Evolutionary conservation across 495 filamentous ascomycete genomes (phyloP), one percentile per base, ranked within the genome.

Genomic region (Neurospora terricola): DNA sequence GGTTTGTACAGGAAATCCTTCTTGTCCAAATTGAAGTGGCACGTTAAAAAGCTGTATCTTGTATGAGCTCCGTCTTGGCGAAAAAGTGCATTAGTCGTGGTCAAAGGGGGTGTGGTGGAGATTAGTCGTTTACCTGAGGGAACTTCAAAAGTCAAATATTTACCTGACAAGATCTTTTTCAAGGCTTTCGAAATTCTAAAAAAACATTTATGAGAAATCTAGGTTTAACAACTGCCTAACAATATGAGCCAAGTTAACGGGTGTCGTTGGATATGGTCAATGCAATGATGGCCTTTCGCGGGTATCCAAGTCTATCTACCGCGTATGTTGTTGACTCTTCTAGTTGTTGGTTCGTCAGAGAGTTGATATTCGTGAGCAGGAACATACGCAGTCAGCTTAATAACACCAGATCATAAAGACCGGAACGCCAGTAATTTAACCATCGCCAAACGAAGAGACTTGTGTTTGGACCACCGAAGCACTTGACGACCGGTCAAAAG

Each of bases 11-110:
- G 0, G 0, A 54, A 54, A 54, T 27, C 0, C 21, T 27, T 6
- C 2, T 3, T 11, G 4, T 3, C 0, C 18, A 21, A 0, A 23
- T 2, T 11, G 1, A 54, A 27, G 2, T 7, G 2, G 21, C 10
- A 6, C 4, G 0, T 12, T 12, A 27, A 0, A 54, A 0, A 27
- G 21, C 0, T 1, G 1, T 23, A 54, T 54, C 5, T 14, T 27
- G 45, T 54, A 27, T 0, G 5, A 6, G 0, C 3, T 54, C 8
- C 0, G 3, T 21, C n/a, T 23, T 7, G 10, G 45, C 5, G 21
- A 27, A 54, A 14, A 45, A 1, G 8, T 45, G 7, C 1, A 2
- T 48, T 48, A 1, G n/a, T 48, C 21, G 3, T 11, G 45, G n/a
- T 48, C 10, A 21, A 21, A 8, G 18, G n/a, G n/a, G n/a, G 2